Evolutionary conservation across 106 monocot species (phyloP), one percentile per base, ranked within the genome.

Genomic region (Agapanthus africanus): DNA sequence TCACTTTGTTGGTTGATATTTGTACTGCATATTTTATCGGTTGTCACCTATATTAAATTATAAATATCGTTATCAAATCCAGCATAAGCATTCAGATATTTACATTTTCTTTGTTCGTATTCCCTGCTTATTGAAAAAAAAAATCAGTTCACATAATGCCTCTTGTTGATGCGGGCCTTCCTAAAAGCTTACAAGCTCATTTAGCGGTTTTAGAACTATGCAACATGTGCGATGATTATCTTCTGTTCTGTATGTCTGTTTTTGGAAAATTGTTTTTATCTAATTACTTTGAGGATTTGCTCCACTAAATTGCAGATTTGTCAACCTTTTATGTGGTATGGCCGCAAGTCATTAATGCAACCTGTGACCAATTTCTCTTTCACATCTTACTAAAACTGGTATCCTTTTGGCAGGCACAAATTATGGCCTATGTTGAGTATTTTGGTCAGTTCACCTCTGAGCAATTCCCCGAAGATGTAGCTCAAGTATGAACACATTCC

Each of bases 391-490:
- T n/a, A n/a, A n/a, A n/a, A n/a, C n/a, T n/a, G n/a, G n/a, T n/a
- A n/a, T n/a, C n/a, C n/a, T n/a, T n/a, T n/a, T n/a, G 31, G 50
- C 50, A 95, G 97, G 97, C 72, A 75, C 97, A 97, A 89, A 86
- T 78, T 49, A 65, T 82, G 88, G 91, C 97, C 52, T 97, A 92
- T 85, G 91, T 97, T 52, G 91, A 97, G 70, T 92, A 88, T 73
- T 92, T 97, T 80, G 88, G 85, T 54, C 97, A 97, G 74, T 97
- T 97, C 72, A 92, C 91, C 32, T 86, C 91, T 36, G 97, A 92
- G 52, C 83, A 79, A 75, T 97, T 97, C 67, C 97, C 91, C 41
- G 97, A 97, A 80, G 97, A 92, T 77, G 67, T 97, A 63, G 84
- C 91, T 67, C 91, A 97, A 88, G 97, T 97, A 81, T n/a, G n/a